Percentiles rank a stretch among this genome's conserved stretches.
These are phyloP conservation scores for Triangularia setosa DNA, from an alignment of 2,329 filamentous ascomycete genomes.

Conservation along the genomic window DNA sequence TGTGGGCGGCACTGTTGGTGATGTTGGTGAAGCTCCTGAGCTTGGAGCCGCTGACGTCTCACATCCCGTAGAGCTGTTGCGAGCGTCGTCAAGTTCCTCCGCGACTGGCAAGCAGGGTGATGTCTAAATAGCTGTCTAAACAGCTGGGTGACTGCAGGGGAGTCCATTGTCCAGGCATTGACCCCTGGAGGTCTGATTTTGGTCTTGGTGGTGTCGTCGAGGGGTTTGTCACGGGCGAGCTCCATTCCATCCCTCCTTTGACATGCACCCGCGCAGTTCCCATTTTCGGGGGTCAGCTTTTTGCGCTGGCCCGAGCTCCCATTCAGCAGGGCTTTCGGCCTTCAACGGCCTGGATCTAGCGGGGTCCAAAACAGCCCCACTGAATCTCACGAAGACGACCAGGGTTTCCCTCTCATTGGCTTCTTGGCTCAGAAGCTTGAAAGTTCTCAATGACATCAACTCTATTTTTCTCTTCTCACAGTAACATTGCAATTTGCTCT, in stretches of 20 bases:
- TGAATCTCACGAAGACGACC: background rate
- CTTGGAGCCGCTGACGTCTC: slow-evolving; percentile 15
- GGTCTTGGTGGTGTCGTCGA: background rate
- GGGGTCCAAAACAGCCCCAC: background rate
- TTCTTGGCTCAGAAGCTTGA: background rate
- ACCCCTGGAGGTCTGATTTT: background rate
- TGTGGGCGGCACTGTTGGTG: slow-evolving; percentile 26
- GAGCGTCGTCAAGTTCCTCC: slow-evolving; percentile 40
- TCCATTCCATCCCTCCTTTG: slow-evolving; percentile 4
- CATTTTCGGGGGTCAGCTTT: slow-evolving; percentile 6
- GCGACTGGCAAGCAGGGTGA: slow-evolving; percentile 60
- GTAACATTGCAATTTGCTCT: background rate
- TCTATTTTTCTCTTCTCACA: background rate
- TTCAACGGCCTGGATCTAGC: background rate
- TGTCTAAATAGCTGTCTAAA: slow-evolving; percentile 84
- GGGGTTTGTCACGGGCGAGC: background rate
- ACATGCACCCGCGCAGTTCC: background rate
- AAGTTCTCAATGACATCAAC: background rate
- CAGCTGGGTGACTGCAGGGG: slow-evolving; percentile 69
- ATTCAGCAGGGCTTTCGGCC: background rate
- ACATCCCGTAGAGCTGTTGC: slow-evolving; percentile 39
- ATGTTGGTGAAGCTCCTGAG: slow-evolving; percentile 28
- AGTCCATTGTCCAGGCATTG: slow-evolving; percentile 63
- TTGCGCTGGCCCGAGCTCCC: slow-evolving; percentile 10
- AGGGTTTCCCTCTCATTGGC: background rate